phyloP scores from a whole-genome alignment of 805 yeast genomes.

The Candida methanosorbosa region DNA sequence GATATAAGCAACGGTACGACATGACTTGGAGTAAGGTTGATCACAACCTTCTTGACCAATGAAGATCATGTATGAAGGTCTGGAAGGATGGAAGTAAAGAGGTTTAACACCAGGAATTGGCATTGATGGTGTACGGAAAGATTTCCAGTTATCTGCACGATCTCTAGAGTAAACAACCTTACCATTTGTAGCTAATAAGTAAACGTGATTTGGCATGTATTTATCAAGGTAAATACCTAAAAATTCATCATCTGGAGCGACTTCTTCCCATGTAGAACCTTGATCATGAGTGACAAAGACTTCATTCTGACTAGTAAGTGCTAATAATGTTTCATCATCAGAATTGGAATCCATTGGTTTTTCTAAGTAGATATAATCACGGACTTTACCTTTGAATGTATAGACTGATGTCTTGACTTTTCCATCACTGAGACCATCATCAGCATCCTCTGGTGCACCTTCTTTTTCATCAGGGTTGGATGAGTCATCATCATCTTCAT shows the following conservation, averaged over 20 bases:
- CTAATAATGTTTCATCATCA: constrained; percentile 55
- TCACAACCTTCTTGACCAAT: constrained; percentile 57
- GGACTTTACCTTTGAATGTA: constrained; percentile 45
- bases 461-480: constrained; percentile 24
- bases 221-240: constrained; percentile 49
- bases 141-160: constrained; percentile 54
- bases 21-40: constrained; percentile 30
- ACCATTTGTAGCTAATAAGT: constrained; percentile 39
- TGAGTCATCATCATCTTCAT: constrained; percentile 13
- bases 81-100: constrained; percentile 56
- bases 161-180: constrained; percentile 53
- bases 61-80: constrained; percentile 56
- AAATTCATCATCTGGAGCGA: constrained; percentile 38
- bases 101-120: constrained; percentile 34
- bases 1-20: constrained; percentile 50
- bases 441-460: constrained; percentile 24
- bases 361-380: constrained; percentile 53
- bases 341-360: constrained; percentile 31
- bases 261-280: constrained; percentile 44
- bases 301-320: constrained; percentile 44
- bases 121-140: constrained; percentile 44
- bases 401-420: constrained; percentile 34
- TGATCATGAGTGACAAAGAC: constrained; percentile 67
- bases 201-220: constrained; percentile 42
- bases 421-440: constrained; percentile 28